Percentiles rank a stretch among this genome's conserved stretches.
Conservation (phyloP, 1,139 yeast genomes). For the Yamadazyma songkhlaensis region DNA sequence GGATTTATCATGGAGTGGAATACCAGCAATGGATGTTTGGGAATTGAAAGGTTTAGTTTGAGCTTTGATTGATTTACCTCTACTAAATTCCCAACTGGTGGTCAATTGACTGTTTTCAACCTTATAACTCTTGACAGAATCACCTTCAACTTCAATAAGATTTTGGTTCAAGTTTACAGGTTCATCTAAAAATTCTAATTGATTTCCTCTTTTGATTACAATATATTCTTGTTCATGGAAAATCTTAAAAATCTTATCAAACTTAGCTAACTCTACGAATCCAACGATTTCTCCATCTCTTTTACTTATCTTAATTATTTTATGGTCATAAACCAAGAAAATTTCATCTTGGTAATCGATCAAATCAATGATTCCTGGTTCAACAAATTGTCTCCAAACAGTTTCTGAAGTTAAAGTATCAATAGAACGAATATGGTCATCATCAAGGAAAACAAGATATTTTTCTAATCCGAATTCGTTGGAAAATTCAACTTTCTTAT, state of each 20-base stretch:
- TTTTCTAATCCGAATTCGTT: slow-evolving; percentile 37
- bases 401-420: slow-evolving; percentile 27
- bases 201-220: slow-evolving; percentile 6
- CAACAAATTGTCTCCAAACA: slow-evolving; percentile 24
- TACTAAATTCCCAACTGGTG: slow-evolving; percentile 29
- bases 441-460: slow-evolving; percentile 25
- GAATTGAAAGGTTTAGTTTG: slow-evolving; percentile 35
- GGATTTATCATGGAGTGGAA: slow-evolving; percentile 64
- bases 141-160: slow-evolving; percentile 16
- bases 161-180: slow-evolving; percentile 13
- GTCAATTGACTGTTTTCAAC: slow-evolving; percentile 14
- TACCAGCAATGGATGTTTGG: slow-evolving; percentile 64
- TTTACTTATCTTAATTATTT: slow-evolving; percentile 19
- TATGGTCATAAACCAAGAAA: slow-evolving; percentile 20
- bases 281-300: slow-evolving; percentile 24
- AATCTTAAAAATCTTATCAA: slow-evolving; percentile 11
- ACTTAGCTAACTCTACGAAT: slow-evolving; percentile 3
- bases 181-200: slow-evolving; percentile 5
- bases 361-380: slow-evolving; percentile 16
- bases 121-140: slow-evolving; percentile 19
- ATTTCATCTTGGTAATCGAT: slow-evolving; percentile 19
- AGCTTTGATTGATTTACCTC: slow-evolving; percentile 16
- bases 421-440: slow-evolving; percentile 25
- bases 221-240: slow-evolving; percentile 7
- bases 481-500: slow-evolving; percentile 10